A percentile compares a stretch with the other conserved stretches of the same genome.
Conservation (phyloP, 495 filamentous ascomycete species). For the Penicillium silybi region DNA sequence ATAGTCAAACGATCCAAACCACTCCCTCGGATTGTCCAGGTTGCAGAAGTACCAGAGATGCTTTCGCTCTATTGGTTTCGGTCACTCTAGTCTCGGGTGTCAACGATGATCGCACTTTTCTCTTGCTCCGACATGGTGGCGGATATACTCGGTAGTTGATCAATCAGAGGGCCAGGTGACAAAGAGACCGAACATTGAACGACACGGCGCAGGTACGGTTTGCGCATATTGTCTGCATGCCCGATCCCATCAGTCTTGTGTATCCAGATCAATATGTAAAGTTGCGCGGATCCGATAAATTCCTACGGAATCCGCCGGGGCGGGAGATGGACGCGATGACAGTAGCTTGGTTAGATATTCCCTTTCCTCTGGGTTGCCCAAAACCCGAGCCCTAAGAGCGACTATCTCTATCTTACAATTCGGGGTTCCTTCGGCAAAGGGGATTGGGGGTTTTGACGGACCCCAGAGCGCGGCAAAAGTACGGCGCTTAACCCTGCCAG, state of each 20-base stretch:
- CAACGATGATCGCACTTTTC: neutral
- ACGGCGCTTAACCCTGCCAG: conserved; percentile 16
- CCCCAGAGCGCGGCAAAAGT: conserved; percentile 13
- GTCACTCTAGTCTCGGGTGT: neutral
- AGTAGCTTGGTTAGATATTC: conserved; percentile 18
- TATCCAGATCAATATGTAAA: no score
- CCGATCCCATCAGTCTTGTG: neutral
- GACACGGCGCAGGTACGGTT: conserved; percentile 4
- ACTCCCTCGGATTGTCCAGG: no score
- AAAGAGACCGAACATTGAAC: conserved; percentile 2
- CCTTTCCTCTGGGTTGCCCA: conserved; percentile 16
- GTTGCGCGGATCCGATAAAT: neutral
- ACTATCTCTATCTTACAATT: neutral
- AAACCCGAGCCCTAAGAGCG: neutral
- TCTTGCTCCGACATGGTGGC: neutral
- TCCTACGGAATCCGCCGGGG: conserved; percentile 7
- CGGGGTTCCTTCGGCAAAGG: neutral
- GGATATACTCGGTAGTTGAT: neutral
- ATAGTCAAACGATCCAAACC: neutral
- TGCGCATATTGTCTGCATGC: conserved; percentile 8
- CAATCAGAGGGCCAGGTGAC: neutral
- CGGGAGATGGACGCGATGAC: conserved; percentile 27
- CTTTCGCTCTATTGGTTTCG: neutral
- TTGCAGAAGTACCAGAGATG: neutral
- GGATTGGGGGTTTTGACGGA: neutral